phyloP scores from a whole-genome alignment of 257 asterid species.

The Ajuga chamaepitys region DNA sequence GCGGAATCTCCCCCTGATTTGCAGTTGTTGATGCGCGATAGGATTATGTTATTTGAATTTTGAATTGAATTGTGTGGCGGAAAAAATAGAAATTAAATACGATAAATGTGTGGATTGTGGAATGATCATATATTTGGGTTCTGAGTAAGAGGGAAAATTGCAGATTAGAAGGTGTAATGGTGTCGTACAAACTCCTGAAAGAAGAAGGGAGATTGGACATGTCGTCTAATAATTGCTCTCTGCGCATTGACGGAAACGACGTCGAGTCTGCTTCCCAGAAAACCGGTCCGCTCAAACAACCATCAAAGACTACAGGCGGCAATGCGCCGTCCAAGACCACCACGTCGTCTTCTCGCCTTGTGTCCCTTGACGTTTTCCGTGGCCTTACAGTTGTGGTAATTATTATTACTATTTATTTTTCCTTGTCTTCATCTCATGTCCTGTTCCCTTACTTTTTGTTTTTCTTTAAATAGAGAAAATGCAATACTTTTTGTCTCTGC shows the following conservation, averaged over 20 bases:
- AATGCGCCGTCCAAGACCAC: conserved; percentile 5
- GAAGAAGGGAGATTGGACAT: conserved; percentile 17
- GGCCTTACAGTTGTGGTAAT: conserved; percentile 50
- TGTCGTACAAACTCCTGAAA: conserved; percentile 36
- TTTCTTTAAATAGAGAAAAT: too few relatives aligned
- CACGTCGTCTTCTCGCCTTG: conserved; percentile 31
- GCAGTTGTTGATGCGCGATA: background rate
- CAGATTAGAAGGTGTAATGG: conserved; percentile 16
- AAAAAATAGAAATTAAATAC: background rate
- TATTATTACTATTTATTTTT: background rate
- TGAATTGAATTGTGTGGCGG: background rate
- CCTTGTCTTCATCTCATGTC: background rate
- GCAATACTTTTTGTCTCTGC: background rate
- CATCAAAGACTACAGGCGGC: background rate
- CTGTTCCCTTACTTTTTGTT: too few relatives aligned
- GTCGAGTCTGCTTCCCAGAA: conserved; percentile 23
- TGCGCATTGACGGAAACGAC: conserved; percentile 20
- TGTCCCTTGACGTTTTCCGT: conserved; percentile 54
- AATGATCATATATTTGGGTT: too few relatives aligned
- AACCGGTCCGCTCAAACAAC: conserved; percentile 14
- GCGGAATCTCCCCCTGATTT: background rate
- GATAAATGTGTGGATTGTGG: background rate
- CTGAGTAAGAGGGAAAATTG: background rate
- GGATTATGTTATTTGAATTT: background rate
- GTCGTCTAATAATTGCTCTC: conserved; percentile 16